phyloP scores from a whole-genome alignment of 192 early-diverging fungal genomes.

The Rhizophagus sp. region DNA sequence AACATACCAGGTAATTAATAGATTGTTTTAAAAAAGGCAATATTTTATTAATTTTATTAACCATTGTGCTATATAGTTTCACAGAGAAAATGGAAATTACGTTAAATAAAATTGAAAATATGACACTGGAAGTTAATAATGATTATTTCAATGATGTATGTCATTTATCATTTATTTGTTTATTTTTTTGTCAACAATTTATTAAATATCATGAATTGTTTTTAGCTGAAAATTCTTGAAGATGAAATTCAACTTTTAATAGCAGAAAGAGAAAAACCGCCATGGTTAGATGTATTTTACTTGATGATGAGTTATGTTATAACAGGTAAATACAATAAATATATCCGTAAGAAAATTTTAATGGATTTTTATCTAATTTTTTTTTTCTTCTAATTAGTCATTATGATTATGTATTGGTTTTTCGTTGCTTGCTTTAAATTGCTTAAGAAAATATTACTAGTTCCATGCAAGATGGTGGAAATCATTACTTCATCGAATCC shows the following conservation, averaged over 20 bases:
- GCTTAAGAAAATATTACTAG: background rate
- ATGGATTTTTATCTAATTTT: background rate
- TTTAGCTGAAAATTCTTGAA: constrained; percentile 28
- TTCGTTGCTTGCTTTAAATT: constrained; percentile 11
- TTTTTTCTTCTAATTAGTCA: background rate
- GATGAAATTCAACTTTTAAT: constrained; percentile 28
- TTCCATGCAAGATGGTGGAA: background rate
- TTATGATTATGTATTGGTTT: constrained; percentile 28
- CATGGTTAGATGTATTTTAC: constrained; percentile 22
- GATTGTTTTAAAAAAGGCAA: background rate
- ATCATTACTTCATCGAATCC: background rate
- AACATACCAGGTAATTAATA: background rate
- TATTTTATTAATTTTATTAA: background rate
- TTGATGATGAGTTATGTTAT: constrained; percentile 27
- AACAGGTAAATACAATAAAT: constrained; percentile 18
- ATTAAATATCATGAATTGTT: background rate
- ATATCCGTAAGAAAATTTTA: background rate
- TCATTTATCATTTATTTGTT: background rate
- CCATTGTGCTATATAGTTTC: background rate
- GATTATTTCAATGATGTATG: constrained; percentile 21
- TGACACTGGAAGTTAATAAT: constrained; percentile 9
- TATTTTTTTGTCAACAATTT: background rate
- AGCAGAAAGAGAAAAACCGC: constrained; percentile 3
- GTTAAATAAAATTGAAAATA: background rate
- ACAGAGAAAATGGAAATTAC: constrained; percentile 9